These are phyloP conservation scores for Bathelium albidoporum DNA, from an alignment of 495 filamentous ascomycete genomes.

Conservation along the genomic window DNA sequence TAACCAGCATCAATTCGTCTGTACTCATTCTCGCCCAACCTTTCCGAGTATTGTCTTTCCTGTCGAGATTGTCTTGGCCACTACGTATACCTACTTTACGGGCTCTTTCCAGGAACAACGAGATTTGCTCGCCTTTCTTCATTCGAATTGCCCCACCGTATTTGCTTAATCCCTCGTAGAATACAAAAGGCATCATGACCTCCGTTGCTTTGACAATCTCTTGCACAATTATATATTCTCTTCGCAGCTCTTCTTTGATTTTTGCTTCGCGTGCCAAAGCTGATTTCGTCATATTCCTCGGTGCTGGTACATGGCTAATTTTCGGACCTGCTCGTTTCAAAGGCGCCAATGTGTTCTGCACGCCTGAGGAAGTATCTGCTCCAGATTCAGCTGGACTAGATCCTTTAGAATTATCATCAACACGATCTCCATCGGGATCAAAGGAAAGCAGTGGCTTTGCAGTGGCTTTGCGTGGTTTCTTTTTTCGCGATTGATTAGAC, in stretches of 20 bases:
- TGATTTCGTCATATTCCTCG: slow-evolving; percentile 78
- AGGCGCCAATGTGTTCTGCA: slow-evolving; percentile 15
- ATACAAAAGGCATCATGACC: slow-evolving; percentile 88
- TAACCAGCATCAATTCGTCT: slow-evolving; percentile 92
- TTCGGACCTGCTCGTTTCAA: slow-evolving; percentile 18
- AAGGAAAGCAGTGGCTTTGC: neutral
- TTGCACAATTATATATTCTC: slow-evolving; percentile 75
- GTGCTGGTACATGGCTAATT: slow-evolving; percentile 37
- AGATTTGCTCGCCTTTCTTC: slow-evolving; percentile 85
- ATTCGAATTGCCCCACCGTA: slow-evolving; percentile 69
- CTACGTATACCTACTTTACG: slow-evolving; percentile 49
- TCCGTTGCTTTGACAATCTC: slow-evolving; percentile 82
- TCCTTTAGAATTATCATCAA: slow-evolving; percentile 7
- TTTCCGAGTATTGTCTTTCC: slow-evolving; percentile 47
- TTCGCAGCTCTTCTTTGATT: slow-evolving; percentile 69
- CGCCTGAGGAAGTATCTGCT: slow-evolving; percentile 32
- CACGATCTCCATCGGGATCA: neutral
- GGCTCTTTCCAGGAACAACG: slow-evolving; percentile 85
- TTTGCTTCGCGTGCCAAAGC: slow-evolving; percentile 71
- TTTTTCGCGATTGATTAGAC: slow-evolving; percentile 38
- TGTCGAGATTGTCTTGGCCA: slow-evolving; percentile 68
- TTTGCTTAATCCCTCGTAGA: slow-evolving; percentile 97
- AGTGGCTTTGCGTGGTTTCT: slow-evolving; percentile 18
- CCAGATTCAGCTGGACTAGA: slow-evolving; percentile 32
- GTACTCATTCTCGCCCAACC: slow-evolving; percentile 92